Evolutionary conservation across 208 protist species (phyloP).

Genomic region (Angomonas ambiguus): DNA sequence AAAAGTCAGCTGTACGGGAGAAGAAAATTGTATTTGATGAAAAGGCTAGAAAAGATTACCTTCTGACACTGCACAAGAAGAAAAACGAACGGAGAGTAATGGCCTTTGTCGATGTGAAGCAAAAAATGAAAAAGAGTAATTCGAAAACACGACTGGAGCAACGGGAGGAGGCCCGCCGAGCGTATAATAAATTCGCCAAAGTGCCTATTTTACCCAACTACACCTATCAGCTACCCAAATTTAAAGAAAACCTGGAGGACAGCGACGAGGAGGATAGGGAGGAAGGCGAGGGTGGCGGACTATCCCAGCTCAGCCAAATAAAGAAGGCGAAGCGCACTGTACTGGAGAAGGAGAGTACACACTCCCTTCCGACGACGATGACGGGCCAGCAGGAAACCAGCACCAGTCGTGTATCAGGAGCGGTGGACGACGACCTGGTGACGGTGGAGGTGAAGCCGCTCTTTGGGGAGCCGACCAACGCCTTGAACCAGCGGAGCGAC

Average conservation of each 20-base stretch:
- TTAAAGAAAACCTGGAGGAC: constrained; percentile 27
- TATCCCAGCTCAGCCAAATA: constrained; percentile 2
- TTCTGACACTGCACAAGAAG: constrained; percentile 77
- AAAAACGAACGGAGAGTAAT: constrained; percentile 86
- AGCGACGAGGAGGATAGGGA: constrained; percentile 22
- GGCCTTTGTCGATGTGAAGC: constrained; percentile 78
- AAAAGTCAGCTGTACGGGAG: constrained; percentile 22
- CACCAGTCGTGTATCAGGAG: background rate
- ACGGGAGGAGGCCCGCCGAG: constrained; percentile 75
- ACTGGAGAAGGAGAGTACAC: constrained; percentile 30
- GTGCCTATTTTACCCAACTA: constrained; percentile 86
- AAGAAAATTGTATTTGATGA: constrained; percentile 72
- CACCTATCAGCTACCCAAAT: constrained; percentile 59
- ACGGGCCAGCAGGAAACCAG: constrained; percentile 18
- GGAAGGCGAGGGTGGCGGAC: constrained; percentile 9
- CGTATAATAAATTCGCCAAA: constrained; percentile 83
- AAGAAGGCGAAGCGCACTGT: constrained; percentile 16
- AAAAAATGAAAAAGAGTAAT: constrained; percentile 60
- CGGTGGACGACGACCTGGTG: constrained; percentile 44
- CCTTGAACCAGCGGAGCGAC: constrained; percentile 47
- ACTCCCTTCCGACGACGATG: constrained; percentile 65
- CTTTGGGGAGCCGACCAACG: constrained; percentile 15
- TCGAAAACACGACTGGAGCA: constrained; percentile 65
- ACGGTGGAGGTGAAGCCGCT: constrained; percentile 81
- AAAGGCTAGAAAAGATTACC: constrained; percentile 47